Evolutionary conservation across 768 basidiomycete genomes (phyloP).

Genomic region (Leccinum truebloodii): DNA sequence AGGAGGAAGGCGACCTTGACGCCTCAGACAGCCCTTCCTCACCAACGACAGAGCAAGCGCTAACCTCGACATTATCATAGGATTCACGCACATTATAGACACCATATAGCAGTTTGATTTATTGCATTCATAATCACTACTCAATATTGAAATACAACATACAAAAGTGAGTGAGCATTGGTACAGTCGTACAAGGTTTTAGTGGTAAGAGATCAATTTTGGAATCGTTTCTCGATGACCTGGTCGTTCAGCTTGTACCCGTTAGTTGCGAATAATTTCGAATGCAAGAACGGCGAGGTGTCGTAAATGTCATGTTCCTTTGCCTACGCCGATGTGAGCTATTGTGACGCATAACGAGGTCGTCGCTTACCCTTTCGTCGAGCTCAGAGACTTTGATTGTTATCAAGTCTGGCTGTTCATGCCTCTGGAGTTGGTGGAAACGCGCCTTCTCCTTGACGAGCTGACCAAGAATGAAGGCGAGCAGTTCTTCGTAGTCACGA

Average conservation of each 20-base stretch:
- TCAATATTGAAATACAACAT: slow-evolving; percentile 25
- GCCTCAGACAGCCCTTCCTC: slow-evolving; percentile 7
- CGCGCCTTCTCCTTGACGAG: slow-evolving; percentile 92
- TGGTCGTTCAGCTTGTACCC: slow-evolving; percentile 75
- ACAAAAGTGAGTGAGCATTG: slow-evolving; percentile 13
- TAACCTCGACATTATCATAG: slow-evolving; percentile 21
- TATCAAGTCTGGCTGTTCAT: slow-evolving; percentile 77
- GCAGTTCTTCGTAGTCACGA: slow-evolving; percentile 92
- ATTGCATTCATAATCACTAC: slow-evolving; percentile 34
- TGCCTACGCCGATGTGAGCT: slow-evolving; percentile 52
- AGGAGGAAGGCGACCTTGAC: slow-evolving; percentile 7
- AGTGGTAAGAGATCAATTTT: slow-evolving; percentile 27
- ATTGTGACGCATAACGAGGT: neutral
- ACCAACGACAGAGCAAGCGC: slow-evolving; percentile 11
- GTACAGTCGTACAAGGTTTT: slow-evolving; percentile 7
- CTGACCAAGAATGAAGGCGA: slow-evolving; percentile 92
- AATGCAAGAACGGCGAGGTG: slow-evolving; percentile 78
- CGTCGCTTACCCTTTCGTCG: slow-evolving; percentile 72
- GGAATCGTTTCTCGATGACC: slow-evolving; percentile 76
- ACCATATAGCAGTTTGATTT: slow-evolving; percentile 24
- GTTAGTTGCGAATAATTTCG: slow-evolving; percentile 82
- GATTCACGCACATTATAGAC: slow-evolving; percentile 23
- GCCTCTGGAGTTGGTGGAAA: slow-evolving; percentile 73
- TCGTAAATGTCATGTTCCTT: slow-evolving; percentile 98
- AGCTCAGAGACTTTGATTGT: slow-evolving; percentile 78